Evolutionary conservation across 2,329 filamentous ascomycete species (phyloP), one percentile per base, ranked within the genome.

Genomic region (Fusarium stilboides): DNA sequence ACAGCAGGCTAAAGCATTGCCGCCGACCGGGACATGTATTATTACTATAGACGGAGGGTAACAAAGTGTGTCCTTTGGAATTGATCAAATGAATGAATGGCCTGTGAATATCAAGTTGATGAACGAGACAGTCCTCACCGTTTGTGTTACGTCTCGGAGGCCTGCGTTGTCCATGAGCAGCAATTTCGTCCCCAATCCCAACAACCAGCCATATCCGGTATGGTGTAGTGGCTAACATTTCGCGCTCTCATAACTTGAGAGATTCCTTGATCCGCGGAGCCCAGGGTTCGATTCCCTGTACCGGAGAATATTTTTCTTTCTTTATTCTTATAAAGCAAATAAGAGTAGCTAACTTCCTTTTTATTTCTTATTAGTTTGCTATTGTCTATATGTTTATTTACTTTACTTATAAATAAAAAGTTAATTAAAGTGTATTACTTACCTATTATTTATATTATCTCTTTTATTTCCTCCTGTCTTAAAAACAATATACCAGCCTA

Each of bases 201-300:
- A 44, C 33, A 34, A 50, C 15, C 31, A 47, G 19, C n/a, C 10
- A 24, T 22, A 61, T 75, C 73, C 73, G 73, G 73, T 75, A 75
- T 76, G 74, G 73, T 75, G 74, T 75, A 75, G 72, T 75, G 72
- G 74, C 74, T 72, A 75, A 75, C 74, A 75, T 75, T 75, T 75
- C 71, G 68, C 74, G 73, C 73, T 75, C 56, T 75, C 74, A 75
- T 61, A 54, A 71, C 49, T 7, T 74, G 68, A 73, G 71, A 55
- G 70, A 69, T 46, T n/a, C 36, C 28, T 31, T 31, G 44, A 36
- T 44, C 69, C 71, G 69, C 69, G 69, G 71, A 72, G 71, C 71
- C 66, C 66, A 73, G 71, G 71, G 70, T 73, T 73, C 70, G 70
- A 73, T 73, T 73, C 71, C 71, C 70, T 72, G 71, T 73, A 73